Evolutionary conservation across 495 filamentous ascomycete species (phyloP), one percentile per base, ranked within the genome.

Genomic region (Cryomyces minteri): DNA sequence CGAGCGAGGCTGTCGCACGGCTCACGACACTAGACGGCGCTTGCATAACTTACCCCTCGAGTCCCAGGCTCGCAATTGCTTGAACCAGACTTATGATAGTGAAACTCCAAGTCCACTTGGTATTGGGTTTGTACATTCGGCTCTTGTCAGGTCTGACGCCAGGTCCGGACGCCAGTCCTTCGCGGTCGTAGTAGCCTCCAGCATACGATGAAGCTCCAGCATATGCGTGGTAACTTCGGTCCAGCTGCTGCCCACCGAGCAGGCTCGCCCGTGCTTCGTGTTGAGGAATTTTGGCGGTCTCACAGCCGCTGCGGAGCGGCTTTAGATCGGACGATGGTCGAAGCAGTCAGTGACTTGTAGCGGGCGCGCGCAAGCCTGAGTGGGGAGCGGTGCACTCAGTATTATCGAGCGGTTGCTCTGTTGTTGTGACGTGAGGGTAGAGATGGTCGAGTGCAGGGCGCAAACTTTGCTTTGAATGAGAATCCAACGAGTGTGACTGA

Each of bases 41-140:
- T 39, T 31, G 39, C 36, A 12, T 31, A 41, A 70, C 87, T 58
- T 73, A 95, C 85, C 77, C 72, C 73, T 98, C 86, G 40, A 94
- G 76, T 5, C 71, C 80, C 47, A 96, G 69, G 31, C 80, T 79
- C 40, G 88, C 73, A 31, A 80, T 60, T 34, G 84, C 80, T 61
- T 98, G 92, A 39, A 85, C 36, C 34, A 78, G 60, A 31, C 87
- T 76, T 36, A 82, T 67, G 49, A 79, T 56, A 55, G 88, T 69
- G 58, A 95, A 95, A 46, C 76, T 63, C 76, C 86, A 90, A 4
- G 86, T 85, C 92, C 92, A 98, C 53, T 67, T 67, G 4, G 84
- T 80, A 55, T 75, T 81, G 43, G 88, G 77, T 51, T 77, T 67
- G 52, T 85, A 86, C 68, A 80, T 77, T 28, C 14, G 29, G 50